These are phyloP conservation scores for Aspergillus intermedius DNA, from an alignment of 2,329 filamentous ascomycete genomes.

Conservation along the genomic window DNA sequence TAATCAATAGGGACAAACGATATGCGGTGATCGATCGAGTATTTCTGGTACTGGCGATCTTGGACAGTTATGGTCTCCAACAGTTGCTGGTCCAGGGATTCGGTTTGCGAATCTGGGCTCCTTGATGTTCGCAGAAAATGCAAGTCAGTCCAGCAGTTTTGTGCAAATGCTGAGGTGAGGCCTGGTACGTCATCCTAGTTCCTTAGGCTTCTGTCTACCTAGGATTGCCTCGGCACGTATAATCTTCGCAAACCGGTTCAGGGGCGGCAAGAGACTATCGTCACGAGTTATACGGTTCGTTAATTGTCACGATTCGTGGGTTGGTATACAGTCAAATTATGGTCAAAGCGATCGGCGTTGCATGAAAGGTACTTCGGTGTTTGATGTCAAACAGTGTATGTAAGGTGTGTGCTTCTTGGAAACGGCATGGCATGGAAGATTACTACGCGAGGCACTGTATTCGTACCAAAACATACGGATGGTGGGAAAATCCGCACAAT, in stretches of 20 bases:
- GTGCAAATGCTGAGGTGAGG: constrained; percentile 6
- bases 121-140: constrained; percentile 21
- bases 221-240: background rate
- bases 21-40: constrained; percentile 57
- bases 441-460: constrained; percentile 22
- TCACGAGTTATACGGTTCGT: background rate
- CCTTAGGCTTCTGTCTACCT: constrained; percentile 1
- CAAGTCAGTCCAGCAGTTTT: constrained; percentile 18
- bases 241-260: background rate
- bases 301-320: constrained; percentile 2
- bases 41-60: constrained; percentile 61
- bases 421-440: constrained; percentile 17
- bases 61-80: constrained; percentile 55
- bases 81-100: constrained; percentile 51
- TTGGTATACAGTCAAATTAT: constrained; percentile 15
- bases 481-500: constrained; percentile 14
- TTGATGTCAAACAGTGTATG: constrained; percentile 15
- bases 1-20: constrained; percentile 67
- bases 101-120: constrained; percentile 41
- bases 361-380: constrained; percentile 10
- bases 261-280: constrained; percentile 6
- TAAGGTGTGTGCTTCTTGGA: constrained; percentile 16
- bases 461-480: constrained; percentile 23
- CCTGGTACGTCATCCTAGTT: constrained; percentile 26
- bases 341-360: constrained; percentile 22